Evolutionary conservation across 108 stramenopile genomes (phyloP).

Genomic region (Nitzschia palea): DNA sequence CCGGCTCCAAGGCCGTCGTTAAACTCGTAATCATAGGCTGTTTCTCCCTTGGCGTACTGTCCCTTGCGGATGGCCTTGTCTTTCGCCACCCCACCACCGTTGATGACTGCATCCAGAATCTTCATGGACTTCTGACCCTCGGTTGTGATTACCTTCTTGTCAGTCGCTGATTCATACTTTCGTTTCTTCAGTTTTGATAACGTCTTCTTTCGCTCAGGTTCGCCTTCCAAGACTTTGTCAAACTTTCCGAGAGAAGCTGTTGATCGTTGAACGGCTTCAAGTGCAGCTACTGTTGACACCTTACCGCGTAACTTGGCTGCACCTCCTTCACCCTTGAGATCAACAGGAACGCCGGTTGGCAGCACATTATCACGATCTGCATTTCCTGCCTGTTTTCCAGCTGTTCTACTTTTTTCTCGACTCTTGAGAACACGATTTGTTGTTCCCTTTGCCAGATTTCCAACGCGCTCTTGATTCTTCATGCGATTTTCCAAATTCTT

Average conservation of each 20-base stretch:
- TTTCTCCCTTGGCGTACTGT: constrained; percentile 79
- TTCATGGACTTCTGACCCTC: constrained; percentile 71
- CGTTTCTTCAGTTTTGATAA: constrained; percentile 58
- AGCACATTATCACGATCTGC: constrained; percentile 37
- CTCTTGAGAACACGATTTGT: constrained; percentile 61
- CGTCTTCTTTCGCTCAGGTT: constrained; percentile 73
- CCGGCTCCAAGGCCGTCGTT: constrained; percentile 81
- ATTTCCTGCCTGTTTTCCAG: constrained; percentile 53
- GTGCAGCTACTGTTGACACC: constrained; percentile 59
- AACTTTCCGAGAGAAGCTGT: constrained; percentile 86
- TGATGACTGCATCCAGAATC: constrained; percentile 76
- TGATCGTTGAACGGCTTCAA: constrained; percentile 75
- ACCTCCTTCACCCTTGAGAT: constrained; percentile 44
- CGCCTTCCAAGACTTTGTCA: constrained; percentile 80
- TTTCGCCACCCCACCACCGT: constrained; percentile 72
- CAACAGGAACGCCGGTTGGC: constrained; percentile 76
- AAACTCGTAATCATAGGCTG: constrained; percentile 88
- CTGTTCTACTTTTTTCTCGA: constrained; percentile 45
- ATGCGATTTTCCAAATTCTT: constrained; percentile 71
- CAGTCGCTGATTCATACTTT: constrained; percentile 59
- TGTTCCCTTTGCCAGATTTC: constrained; percentile 65
- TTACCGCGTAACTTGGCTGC: constrained; percentile 57
- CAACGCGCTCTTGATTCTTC: constrained; percentile 78
- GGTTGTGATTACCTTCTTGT: constrained; percentile 46
- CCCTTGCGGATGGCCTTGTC: constrained; percentile 74